Evolutionary conservation across 2,329 filamentous ascomycete genomes (phyloP).

Genomic region (Xylariaceae sp.): DNA sequence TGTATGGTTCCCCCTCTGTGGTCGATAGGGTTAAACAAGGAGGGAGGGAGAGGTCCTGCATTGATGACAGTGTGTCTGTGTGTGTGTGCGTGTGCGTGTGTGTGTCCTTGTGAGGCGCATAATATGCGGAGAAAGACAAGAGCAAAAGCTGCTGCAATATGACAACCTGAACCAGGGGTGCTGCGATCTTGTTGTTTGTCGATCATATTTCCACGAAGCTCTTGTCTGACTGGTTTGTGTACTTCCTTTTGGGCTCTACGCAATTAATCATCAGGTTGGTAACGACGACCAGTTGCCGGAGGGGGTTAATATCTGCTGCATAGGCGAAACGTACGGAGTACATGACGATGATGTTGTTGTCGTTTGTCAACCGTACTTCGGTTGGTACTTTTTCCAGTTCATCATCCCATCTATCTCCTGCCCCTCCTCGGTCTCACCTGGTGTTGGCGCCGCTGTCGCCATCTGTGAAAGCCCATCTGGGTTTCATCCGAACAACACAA

Average conservation of each 20-base stretch:
- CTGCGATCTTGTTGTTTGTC: constrained; percentile 11
- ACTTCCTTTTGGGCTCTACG: no score
- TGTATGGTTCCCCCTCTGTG: neutral
- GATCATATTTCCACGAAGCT: constrained; percentile 9
- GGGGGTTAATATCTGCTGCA: no score
- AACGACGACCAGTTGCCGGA: no score
- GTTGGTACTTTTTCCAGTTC: neutral
- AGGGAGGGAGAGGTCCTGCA: constrained; percentile 1
- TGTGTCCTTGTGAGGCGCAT: constrained; percentile 3
- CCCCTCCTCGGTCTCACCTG: constrained; percentile 5
- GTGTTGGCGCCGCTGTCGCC: neutral
- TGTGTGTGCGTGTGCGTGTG: neutral
- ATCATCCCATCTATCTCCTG: neutral
- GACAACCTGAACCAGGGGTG: constrained; percentile 7
- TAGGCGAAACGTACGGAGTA: no score
- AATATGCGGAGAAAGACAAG: constrained; percentile 7
- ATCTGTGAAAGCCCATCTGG: neutral
- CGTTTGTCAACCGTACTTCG: neutral
- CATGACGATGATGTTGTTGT: neutral
- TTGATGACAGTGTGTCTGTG: constrained; percentile 3
- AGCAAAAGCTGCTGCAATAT: constrained; percentile 3
- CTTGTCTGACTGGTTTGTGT: constrained; percentile 1
- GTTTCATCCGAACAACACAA: constrained; percentile 14
- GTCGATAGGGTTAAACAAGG: constrained; percentile 7
- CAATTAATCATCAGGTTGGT: no score